These are phyloP conservation scores for Deakozyma indianensis DNA, from an alignment of 805 yeast species.

Conservation along the genomic window DNA sequence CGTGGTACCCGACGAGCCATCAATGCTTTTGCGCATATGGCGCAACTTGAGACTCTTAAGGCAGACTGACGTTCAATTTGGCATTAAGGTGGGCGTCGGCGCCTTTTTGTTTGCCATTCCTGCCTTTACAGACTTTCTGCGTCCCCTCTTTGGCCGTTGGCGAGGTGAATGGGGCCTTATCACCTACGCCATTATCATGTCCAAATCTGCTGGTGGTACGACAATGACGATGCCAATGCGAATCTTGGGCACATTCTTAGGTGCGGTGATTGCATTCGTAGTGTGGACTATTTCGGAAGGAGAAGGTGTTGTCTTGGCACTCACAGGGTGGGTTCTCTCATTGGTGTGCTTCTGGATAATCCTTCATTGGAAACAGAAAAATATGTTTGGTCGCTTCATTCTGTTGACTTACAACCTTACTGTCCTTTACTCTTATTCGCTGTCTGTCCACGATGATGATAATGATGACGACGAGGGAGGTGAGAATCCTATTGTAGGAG, in stretches of 20 bases:
- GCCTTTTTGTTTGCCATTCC: constrained; percentile 50
- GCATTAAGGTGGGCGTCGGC: constrained; percentile 67
- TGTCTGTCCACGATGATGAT: constrained; percentile 40
- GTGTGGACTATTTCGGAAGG: constrained; percentile 49
- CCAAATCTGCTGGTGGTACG: constrained; percentile 74
- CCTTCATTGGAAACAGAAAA: constrained; percentile 46
- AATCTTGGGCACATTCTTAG: constrained; percentile 59
- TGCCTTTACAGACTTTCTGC: constrained; percentile 48
- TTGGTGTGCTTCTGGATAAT: constrained; percentile 38
- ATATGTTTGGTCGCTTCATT: constrained; percentile 36
- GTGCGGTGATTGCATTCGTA: constrained; percentile 46
- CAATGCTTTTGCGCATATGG: constrained; percentile 21
- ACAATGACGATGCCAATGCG: constrained; percentile 42
- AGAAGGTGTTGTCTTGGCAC: constrained; percentile 37
- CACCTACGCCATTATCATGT: constrained; percentile 75
- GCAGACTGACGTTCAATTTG: constrained; percentile 60
- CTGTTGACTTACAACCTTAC: constrained; percentile 66
- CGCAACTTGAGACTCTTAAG: constrained; percentile 33
- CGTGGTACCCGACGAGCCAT: constrained; percentile 5
- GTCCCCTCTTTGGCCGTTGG: constrained; percentile 45
- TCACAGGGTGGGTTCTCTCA: constrained; percentile 28
- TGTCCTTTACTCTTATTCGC: constrained; percentile 58
- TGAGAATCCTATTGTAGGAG: constrained; percentile 47
- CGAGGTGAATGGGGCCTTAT: constrained; percentile 76
- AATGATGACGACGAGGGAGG: constrained; percentile 53